Evolutionary conservation across 2,329 filamentous ascomycete genomes (phyloP), one percentile per base, ranked within the genome.

Genomic region (Trichoderma atrobrunneum): DNA sequence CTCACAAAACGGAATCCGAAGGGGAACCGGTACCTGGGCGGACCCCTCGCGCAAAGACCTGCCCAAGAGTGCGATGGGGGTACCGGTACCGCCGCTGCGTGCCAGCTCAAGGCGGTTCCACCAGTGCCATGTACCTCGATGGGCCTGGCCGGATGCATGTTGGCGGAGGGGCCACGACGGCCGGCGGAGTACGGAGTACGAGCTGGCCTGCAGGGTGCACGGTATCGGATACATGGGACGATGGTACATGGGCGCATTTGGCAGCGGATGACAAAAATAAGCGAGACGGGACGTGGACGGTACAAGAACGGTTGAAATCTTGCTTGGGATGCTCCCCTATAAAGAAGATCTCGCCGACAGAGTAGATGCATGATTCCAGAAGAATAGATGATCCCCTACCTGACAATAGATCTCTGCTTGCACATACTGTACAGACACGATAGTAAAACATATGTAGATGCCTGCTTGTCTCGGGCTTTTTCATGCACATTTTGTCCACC

Each of bases 41-140:
- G 43, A n/a, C 39, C n/a, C 63, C 43, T 8, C 11, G 43, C 63
- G n/a, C 57, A 60, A 21, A 34, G 43, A 26, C 63, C 63, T 66
- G 43, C 28, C 43, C 63, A 66, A 16, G 39, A n/a, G 3, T 11
- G 63, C 16, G 63, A 60, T 51, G 66, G 66, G 59, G 59, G 56
- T 61, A 61, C 56, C 56, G 56, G 66, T 69, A 69, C 66, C 56
- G 56, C 66, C 28, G 56, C 56, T 61, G 54, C 54, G 54, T 70
- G 67, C 67, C 57, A 70, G 43, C 67, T 18, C 39, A 70, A 18
- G 56, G 36, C 21, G 26, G 67, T 59, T 21, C 57, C 67, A 54
- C 67, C 21, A 7, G 67, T 70, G 57, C 57, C 57, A 62, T 14
- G 57, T 54, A 54, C 56, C 64, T n/a, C 21, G 11, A n/a, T 67